phyloP scores from a whole-genome alignment of 495 filamentous ascomycete species.

The Hypomontagnella submonticulosa region DNA sequence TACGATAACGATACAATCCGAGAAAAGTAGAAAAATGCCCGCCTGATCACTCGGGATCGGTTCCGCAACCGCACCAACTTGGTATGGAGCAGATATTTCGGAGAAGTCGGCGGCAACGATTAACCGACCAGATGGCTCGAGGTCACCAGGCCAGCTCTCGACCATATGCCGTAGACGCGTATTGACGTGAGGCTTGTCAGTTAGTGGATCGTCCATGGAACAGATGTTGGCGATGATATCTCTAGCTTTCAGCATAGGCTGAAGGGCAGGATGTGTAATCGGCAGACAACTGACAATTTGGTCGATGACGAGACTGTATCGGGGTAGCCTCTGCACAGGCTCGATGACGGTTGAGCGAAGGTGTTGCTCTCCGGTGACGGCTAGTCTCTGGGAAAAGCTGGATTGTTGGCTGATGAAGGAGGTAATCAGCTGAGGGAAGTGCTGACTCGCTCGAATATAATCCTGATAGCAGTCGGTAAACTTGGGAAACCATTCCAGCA shows the following conservation, averaged over 20 bases:
- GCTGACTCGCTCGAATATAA: slow-evolving; percentile 86
- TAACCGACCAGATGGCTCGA: slow-evolving; percentile 79
- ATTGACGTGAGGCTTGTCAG: slow-evolving; percentile 74
- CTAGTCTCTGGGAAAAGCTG: slow-evolving; percentile 79
- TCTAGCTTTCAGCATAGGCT: slow-evolving; percentile 81
- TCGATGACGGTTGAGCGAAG: slow-evolving; percentile 95
- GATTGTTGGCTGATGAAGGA: slow-evolving; percentile 79
- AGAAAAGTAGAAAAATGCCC: slow-evolving; percentile 84
- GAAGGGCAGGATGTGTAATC: slow-evolving; percentile 81
- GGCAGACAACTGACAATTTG: slow-evolving; percentile 89
- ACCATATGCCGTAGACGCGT: slow-evolving; percentile 79
- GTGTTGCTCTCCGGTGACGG: slow-evolving; percentile 88
- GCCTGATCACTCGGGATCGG: slow-evolving; percentile 53
- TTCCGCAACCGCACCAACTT: slow-evolving; percentile 45
- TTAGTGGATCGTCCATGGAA: slow-evolving; percentile 77
- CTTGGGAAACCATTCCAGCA: slow-evolving; percentile 89
- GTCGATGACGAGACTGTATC: slow-evolving; percentile 95
- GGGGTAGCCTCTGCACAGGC: slow-evolving; percentile 92
- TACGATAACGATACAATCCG: slow-evolving; percentile 81
- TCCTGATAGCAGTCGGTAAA: slow-evolving; percentile 90
- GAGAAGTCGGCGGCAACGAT: slow-evolving; percentile 86
- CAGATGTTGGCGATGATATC: slow-evolving; percentile 96
- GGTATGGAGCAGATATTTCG: slow-evolving; percentile 80
- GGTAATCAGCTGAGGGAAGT: slow-evolving; percentile 83
- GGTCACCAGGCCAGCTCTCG: slow-evolving; percentile 79